Base-by-base conservation (phyloP, 495 filamentous ascomycete genomes). In the Xylaria palmicola region DNA sequence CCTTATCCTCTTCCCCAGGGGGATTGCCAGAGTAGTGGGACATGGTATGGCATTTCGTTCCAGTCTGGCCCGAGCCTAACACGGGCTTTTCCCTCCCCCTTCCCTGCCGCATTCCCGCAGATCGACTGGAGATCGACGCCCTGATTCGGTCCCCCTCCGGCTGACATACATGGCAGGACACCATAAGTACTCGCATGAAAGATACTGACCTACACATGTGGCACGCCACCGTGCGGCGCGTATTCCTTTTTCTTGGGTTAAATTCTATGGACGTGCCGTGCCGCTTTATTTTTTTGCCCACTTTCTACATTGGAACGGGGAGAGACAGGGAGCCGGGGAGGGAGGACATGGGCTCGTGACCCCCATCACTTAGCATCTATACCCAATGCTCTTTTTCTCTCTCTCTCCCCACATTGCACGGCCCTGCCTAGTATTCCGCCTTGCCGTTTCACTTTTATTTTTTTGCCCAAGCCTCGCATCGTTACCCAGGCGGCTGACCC, bases 121-220 rank as follows among this genome's bases (percentile, higher is more conserved):
- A 43, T 49, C 32, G 22, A 39, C 22, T 15, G 53, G 26, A 56
- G 20, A 43, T 44, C 26, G 19, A 7, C 15, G 15, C 30, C 36
- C 56, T 59, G 30, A 58, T 58, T 58, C 55, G 55, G 32, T 30
- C 8, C 12, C 20, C 17, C 10, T 20, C 20, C n/a, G 32, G 56
- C 56, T 59, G 56, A 59, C 56, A 59, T 59, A 59, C 56, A 58
- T 58, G 30, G 19, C 24, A 29, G 44, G 22, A 47, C 19, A 24
- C 49, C 49, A 36, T 34, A 24, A 15, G 10, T 34, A 50, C 55
- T 36, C 48, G 55, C 55, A 48, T 58, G 54, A 47, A 30, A 36
- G n/a, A 41, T 1, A 52, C 49, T 15, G 37, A 59, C 32, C 26
- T 41, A 20, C 34, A 22, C 36, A 40, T 59, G 44, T 40, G 20